Conservation (phyloP, 2,329 filamentous ascomycete species). For the Penicillium occitanis region DNA sequence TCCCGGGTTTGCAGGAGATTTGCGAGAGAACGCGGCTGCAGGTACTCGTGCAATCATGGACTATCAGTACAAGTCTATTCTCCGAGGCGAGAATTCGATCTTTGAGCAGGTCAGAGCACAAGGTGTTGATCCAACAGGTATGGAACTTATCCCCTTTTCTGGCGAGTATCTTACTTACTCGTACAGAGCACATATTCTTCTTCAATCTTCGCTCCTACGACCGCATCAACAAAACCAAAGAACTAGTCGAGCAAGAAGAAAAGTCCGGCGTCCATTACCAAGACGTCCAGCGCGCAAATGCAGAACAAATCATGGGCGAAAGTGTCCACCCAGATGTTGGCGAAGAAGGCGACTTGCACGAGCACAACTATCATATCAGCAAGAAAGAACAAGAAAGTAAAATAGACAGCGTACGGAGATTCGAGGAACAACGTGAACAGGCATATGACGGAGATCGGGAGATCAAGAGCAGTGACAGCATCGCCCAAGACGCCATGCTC, state of each 20-base stretch:
- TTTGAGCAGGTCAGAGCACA: constrained; percentile 72
- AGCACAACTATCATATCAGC: constrained; percentile 38
- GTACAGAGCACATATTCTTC: constrained; percentile 73
- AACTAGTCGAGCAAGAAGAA: constrained; percentile 72
- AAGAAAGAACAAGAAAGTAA: constrained; percentile 6
- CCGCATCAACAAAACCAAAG: constrained; percentile 70
- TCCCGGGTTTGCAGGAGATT: constrained; percentile 89
- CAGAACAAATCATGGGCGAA: constrained; percentile 80
- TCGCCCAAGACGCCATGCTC: constrained; percentile 81
- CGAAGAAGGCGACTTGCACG: constrained; percentile 46
- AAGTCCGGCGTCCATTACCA: constrained; percentile 77
- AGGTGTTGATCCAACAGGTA: constrained; percentile 68
- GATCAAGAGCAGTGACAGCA: constrained; percentile 50
- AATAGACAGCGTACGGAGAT: constrained; percentile 48
- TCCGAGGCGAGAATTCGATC: constrained; percentile 86
- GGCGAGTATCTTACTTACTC: background rate
- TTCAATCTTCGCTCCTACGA: constrained; percentile 95
- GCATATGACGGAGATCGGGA: constrained; percentile 30
- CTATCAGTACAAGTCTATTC: constrained; percentile 96
- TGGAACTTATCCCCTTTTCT: background rate
- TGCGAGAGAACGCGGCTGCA: constrained; percentile 76
- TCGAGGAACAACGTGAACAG: constrained; percentile 46
- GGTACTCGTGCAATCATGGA: constrained; percentile 97
- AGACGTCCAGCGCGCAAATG: constrained; percentile 66
- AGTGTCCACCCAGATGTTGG: constrained; percentile 59